These are phyloP conservation scores for Neurospora pannonica DNA, from an alignment of 495 filamentous ascomycete genomes.

Conservation along the genomic window DNA sequence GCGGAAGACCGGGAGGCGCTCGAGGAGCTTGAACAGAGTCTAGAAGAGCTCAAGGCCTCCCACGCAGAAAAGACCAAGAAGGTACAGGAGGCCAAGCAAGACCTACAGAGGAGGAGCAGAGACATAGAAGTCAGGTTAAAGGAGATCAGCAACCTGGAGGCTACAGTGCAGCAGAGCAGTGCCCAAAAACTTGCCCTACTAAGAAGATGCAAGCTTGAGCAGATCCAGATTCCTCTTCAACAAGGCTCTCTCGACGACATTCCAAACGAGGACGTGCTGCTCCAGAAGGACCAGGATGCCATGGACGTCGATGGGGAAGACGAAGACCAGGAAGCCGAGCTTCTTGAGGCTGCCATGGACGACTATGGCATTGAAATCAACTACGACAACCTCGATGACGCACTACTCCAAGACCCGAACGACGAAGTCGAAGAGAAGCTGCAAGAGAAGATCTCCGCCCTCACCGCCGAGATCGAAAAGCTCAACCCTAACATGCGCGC, in stretches of 20 bases:
- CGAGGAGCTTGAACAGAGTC: slow-evolving; percentile 60
- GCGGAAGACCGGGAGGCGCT: slow-evolving; percentile 66
- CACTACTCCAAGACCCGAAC: slow-evolving; percentile 62
- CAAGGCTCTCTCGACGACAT: slow-evolving; percentile 77
- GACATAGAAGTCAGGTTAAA: slow-evolving; percentile 73
- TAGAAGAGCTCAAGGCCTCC: slow-evolving; percentile 57
- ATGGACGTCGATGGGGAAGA: slow-evolving; percentile 72
- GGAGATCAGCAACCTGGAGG: slow-evolving; percentile 66
- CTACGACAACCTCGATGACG: slow-evolving; percentile 78
- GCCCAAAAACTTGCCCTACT: slow-evolving; percentile 75
- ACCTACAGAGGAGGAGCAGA: slow-evolving; percentile 74
- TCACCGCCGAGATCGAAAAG: slow-evolving; percentile 76
- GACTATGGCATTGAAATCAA: slow-evolving; percentile 91
- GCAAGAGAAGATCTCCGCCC: slow-evolving; percentile 61
- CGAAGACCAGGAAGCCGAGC: slow-evolving; percentile 51
- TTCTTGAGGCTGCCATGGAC: slow-evolving; percentile 45
- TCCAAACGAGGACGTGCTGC: slow-evolving; percentile 72
- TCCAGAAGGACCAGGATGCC: slow-evolving; percentile 61
- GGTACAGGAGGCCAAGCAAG: slow-evolving; percentile 68
- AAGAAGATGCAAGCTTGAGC: slow-evolving; percentile 84
- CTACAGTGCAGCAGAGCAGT: slow-evolving; percentile 72
- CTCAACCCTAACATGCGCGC: slow-evolving; percentile 95
- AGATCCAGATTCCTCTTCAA: slow-evolving; percentile 75
- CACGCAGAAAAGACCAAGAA: slow-evolving; percentile 62
- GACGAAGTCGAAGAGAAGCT: slow-evolving; percentile 70